These are phyloP conservation scores for Beverwykella pulmonaria DNA, from an alignment of 495 filamentous ascomycete species.

Conservation along the genomic window DNA sequence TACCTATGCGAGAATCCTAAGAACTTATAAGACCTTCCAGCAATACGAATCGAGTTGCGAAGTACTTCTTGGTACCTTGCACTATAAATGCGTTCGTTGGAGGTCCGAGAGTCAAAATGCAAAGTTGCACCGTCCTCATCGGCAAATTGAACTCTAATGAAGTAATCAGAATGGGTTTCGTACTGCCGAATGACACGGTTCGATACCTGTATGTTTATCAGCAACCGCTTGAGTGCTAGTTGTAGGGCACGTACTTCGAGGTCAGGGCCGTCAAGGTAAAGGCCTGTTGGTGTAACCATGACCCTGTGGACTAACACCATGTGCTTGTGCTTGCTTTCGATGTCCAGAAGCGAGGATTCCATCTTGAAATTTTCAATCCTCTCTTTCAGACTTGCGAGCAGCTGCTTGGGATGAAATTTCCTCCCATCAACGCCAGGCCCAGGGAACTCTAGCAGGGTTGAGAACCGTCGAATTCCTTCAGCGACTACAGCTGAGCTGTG, in stretches of 20 bases:
- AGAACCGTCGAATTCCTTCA: too few relatives aligned
- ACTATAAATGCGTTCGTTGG: slow-evolving; percentile 55
- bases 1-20: slow-evolving; percentile 85
- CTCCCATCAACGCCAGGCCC: too few relatives aligned
- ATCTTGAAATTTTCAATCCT: too few relatives aligned
- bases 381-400: too few relatives aligned
- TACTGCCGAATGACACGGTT: slow-evolving; percentile 78
- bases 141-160: slow-evolving; percentile 69
- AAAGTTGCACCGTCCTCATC: slow-evolving; percentile 73
- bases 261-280: slow-evolving; percentile 70
- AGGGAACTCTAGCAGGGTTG: too few relatives aligned
- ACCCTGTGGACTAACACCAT: slow-evolving; percentile 57
- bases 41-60: slow-evolving; percentile 60
- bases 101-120: slow-evolving; percentile 57
- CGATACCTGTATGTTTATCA: slow-evolving; percentile 41
- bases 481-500: too few relatives aligned
- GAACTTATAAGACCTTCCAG: slow-evolving; percentile 65
- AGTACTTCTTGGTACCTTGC: slow-evolving; percentile 62
- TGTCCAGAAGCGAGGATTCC: not conserved
- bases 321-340: slow-evolving; percentile 2
- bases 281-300: slow-evolving; percentile 68
- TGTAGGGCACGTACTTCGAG: slow-evolving; percentile 50
- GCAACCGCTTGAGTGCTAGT: too few relatives aligned
- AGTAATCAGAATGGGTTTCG: slow-evolving; percentile 62
- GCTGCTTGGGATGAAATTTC: too few relatives aligned